phyloP scores from a whole-genome alignment of 495 filamentous ascomycete genomes.

The Aspergillus haitiensis region DNA sequence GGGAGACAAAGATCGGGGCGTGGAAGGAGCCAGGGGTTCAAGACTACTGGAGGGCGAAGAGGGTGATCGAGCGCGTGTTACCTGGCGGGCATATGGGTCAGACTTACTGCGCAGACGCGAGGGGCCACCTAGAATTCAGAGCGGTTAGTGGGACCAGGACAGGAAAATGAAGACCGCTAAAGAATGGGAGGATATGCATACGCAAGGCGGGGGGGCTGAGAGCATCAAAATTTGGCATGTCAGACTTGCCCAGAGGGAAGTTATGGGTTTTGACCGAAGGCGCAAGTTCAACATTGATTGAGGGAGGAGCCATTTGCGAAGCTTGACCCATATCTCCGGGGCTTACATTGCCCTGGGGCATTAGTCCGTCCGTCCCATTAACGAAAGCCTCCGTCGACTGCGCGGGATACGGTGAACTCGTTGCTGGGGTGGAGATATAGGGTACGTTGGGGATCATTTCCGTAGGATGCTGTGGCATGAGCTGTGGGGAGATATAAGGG shows the following conservation, averaged over 20 bases:
- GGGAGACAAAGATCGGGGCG: constrained; percentile 67
- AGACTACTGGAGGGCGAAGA: constrained; percentile 46
- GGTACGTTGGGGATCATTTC: constrained; percentile 49
- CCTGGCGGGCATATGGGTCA: constrained; percentile 62
- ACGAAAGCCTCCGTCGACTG: constrained; percentile 57
- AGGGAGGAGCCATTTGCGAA: constrained; percentile 76
- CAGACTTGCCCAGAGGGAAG: constrained; percentile 68
- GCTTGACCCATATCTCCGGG: constrained; percentile 64
- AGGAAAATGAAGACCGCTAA: constrained; percentile 10
- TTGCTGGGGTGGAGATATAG: constrained; percentile 51
- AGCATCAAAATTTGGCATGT: constrained; percentile 63
- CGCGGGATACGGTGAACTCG: constrained; percentile 51
- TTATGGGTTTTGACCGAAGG: constrained; percentile 73
- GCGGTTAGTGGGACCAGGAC: constrained; percentile 21
- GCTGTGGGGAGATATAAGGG: constrained; percentile 79
- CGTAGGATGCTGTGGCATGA: constrained; percentile 69
- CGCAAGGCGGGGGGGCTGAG: constrained; percentile 76
- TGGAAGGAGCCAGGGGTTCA: constrained; percentile 44
- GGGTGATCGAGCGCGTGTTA: constrained; percentile 47
- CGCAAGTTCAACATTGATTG: constrained; percentile 92
- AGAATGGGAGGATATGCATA: constrained; percentile 44
- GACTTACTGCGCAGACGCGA: constrained; percentile 67
- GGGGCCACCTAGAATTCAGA: constrained; percentile 33
- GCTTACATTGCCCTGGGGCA: constrained; percentile 28
- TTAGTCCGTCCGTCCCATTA: constrained; percentile 36